These are phyloP conservation scores for Apiosordaria backusii DNA, from an alignment of 495 filamentous ascomycete species.

Conservation along the genomic window DNA sequence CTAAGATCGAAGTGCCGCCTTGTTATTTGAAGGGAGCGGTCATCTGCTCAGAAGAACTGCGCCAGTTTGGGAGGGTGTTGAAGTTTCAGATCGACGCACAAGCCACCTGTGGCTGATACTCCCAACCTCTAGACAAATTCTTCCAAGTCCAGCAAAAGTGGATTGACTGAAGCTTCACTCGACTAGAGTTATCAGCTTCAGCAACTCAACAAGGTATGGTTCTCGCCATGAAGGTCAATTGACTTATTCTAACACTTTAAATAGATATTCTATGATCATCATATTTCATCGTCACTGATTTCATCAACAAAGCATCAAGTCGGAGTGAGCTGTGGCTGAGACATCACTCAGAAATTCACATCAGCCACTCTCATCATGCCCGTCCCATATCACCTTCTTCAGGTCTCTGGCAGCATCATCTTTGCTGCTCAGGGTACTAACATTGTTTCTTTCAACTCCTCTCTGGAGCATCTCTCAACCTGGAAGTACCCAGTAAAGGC, in stretches of 20 bases:
- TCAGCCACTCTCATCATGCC: conserved; percentile 21
- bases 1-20: background rate
- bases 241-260: background rate
- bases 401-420: conserved; percentile 35
- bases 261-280: background rate
- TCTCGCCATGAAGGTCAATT: background rate
- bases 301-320: background rate
- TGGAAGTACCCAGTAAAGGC: conserved; percentile 38
- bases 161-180: conserved; percentile 4
- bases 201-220: background rate
- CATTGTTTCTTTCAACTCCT: conserved; percentile 40
- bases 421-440: conserved; percentile 42
- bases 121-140: background rate
- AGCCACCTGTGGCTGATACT: background rate
- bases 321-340: background rate
- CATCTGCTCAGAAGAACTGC: background rate
- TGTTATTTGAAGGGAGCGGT: background rate
- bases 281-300: background rate
- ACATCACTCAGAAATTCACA: background rate
- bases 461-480: conserved; percentile 36
- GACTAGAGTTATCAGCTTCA: background rate
- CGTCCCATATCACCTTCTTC: conserved; percentile 43
- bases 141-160: background rate
- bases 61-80: background rate
- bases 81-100: background rate